A percentile compares a stretch with the other conserved stretches of the same genome.
These are phyloP conservation scores for Penicillium janthinellum DNA, from an alignment of 2,329 filamentous ascomycete species.

Conservation along the genomic window DNA sequence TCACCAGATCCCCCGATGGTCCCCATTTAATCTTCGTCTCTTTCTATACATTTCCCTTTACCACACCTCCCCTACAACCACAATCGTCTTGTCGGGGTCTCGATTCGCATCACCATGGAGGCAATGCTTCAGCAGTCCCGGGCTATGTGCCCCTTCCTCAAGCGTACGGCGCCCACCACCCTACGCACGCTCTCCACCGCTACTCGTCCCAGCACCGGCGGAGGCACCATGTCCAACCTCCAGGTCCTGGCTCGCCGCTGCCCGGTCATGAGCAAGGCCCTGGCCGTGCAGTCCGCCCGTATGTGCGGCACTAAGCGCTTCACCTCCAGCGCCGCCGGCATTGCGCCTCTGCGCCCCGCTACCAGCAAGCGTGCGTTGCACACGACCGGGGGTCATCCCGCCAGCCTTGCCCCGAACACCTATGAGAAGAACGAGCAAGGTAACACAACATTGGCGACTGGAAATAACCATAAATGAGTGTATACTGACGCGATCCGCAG, in stretches of 20 bases:
- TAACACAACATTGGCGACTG: conserved; percentile 32
- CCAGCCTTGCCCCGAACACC: conserved; percentile 67
- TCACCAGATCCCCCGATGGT: conserved; percentile 3
- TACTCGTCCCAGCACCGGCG: conserved; percentile 69
- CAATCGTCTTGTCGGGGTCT: conserved; percentile 4
- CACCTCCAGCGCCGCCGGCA: conserved; percentile 37
- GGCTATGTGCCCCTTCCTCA: conserved; percentile 95
- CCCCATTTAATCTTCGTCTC: neutral
- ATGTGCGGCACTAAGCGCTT: conserved; percentile 43
- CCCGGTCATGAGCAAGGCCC: conserved; percentile 97
- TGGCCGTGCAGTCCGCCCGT: conserved; percentile 72
- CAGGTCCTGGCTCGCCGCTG: conserved; percentile 92
- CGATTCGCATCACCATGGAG: conserved; percentile 66
- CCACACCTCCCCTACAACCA: neutral
- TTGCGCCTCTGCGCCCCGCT: conserved; percentile 49
- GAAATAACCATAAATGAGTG: neutral
- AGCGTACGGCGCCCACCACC: conserved; percentile 87
- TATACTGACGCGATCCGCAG: conserved; percentile 22
- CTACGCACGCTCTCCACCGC: conserved; percentile 81
- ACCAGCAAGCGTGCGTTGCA: conserved; percentile 74
- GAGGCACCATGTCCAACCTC: conserved; percentile 94
- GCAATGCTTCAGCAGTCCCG: conserved; percentile 91
- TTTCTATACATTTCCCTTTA: neutral
- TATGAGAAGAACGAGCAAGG: conserved; percentile 55
- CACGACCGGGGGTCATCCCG: conserved; percentile 75